Percentiles rank a stretch among this genome's conserved stretches.
phyloP scores from a whole-genome alignment of 2,329 filamentous ascomycete species.

The Cladosporium sp. region DNA sequence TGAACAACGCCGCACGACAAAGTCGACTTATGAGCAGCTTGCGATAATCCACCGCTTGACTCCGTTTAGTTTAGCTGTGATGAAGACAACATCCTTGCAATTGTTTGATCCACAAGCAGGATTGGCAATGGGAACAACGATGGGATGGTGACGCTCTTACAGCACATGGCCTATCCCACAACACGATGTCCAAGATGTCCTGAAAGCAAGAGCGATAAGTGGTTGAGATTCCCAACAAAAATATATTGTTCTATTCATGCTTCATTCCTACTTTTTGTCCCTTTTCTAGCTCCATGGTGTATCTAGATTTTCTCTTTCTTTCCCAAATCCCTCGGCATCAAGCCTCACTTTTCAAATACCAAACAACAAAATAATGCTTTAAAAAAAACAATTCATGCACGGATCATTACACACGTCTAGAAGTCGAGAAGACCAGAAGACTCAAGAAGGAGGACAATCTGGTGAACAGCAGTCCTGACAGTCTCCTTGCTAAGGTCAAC shows the following conservation, averaged over 20 bases:
- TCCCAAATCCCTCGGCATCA: neutral
- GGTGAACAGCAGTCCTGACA: slow-evolving; percentile 89
- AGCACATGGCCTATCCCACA: no score
- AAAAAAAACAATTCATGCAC: neutral
- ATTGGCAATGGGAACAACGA: no score
- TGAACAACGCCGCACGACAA: no score
- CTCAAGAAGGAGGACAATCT: slow-evolving; percentile 92
- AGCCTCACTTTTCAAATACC: neutral
- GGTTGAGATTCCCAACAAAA: no score
- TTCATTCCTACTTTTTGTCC: neutral
- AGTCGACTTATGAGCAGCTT: no score
- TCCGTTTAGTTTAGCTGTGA: no score
- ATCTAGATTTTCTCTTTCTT: neutral
- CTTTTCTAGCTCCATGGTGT: neutral
- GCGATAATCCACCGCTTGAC: no score
- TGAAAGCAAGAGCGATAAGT: neutral
- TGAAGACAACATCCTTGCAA: no score
- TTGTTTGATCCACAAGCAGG: no score
- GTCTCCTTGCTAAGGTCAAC: slow-evolving; percentile 83
- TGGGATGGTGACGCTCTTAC: no score
- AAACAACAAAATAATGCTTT: neutral
- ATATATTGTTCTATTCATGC: neutral
- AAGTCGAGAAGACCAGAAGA: slow-evolving; percentile 77
- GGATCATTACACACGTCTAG: neutral
- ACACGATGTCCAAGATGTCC: no score